Base-by-base conservation (phyloP, 1,139 yeast genomes). In the Suhomyces maxii region DNA sequence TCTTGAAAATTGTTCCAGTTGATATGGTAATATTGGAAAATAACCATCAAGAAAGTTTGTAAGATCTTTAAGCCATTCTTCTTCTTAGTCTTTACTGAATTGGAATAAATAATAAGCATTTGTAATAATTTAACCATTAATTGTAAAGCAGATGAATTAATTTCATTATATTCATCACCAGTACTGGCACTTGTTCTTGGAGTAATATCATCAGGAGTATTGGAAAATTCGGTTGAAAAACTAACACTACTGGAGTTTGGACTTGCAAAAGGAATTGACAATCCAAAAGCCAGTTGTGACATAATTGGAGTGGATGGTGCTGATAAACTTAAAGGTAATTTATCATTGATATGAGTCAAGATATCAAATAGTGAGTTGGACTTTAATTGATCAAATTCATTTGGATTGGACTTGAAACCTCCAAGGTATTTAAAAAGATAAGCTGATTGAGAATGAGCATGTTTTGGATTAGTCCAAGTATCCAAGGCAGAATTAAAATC, bases 281-380 rank as follows among this genome's bases (percentile, higher is more conserved):
- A 23, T 13, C 34, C 14, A 37, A 54, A 54, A 6, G 44, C 50
- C 13, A 54, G 51, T 43, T 61, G 69, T 9, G 53, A 48, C 26
- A 69, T 46, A 9, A 73, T 60, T 18, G 79, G 79, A 7, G 79
- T 73, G 1, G 74, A 63, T 6, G 79, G 78, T 7, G 79, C 79
- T 13, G 76, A 69, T 42, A 73, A 61, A 56, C 77, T 71, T 51
- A 74, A 63, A 0, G 79, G 79, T 39, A 72, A 60, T 46, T 64
- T 65, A 56, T 74, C 79, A 53, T 71, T 71, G 33, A 73, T 57
- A 50, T 73, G 78, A 36, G 61, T 51, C 12, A 73, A 47, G 26
- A 74, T 59, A 46, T 71, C 75, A 46, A 72, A 71, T 8, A 73
- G 58, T 13, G 54, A 54, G 30, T 56, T 61, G 3, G 69, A 57